Percentiles rank a stretch among this genome's conserved stretches.
Evolutionary conservation across 2,329 filamentous ascomycete species (phyloP).

Genomic region (Cadophora malorum): DNA sequence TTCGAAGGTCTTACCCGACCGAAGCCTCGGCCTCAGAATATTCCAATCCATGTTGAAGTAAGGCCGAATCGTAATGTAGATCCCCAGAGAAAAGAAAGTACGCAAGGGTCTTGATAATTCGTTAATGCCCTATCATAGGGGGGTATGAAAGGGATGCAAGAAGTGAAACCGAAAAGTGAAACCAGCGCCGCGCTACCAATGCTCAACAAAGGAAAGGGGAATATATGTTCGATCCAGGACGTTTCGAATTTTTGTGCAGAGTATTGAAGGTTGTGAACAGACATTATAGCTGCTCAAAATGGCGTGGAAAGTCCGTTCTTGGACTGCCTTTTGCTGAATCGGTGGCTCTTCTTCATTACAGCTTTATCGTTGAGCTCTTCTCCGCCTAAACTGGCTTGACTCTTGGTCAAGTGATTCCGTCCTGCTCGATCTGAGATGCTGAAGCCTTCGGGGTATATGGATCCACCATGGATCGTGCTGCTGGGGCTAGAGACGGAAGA

Average conservation of each 20-base stretch:
- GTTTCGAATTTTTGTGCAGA: slow-evolving; percentile 14
- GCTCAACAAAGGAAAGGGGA: slow-evolving; percentile 42
- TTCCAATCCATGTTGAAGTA: slow-evolving; percentile 12
- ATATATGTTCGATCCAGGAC: slow-evolving; percentile 13
- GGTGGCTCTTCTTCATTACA: slow-evolving; percentile 58
- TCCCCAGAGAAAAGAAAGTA: slow-evolving; percentile 20
- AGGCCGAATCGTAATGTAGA: slow-evolving; percentile 6
- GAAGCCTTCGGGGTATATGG: slow-evolving; percentile 59
- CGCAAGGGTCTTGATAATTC: slow-evolving; percentile 34
- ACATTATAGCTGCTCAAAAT: slow-evolving; percentile 59
- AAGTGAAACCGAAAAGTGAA: slow-evolving; percentile 34
- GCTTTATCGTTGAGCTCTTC: slow-evolving; percentile 46
- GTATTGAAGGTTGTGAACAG: slow-evolving; percentile 9
- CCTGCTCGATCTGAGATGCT: slow-evolving; percentile 59
- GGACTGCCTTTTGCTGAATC: slow-evolving; percentile 91
- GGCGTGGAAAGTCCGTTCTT: slow-evolving; percentile 92
- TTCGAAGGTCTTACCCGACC: neutral
- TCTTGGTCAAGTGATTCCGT: slow-evolving; percentile 65
- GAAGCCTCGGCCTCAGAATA: neutral
- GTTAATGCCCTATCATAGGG: slow-evolving; percentile 25
- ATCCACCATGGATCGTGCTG: slow-evolving; percentile 70
- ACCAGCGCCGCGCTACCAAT: slow-evolving; percentile 48
- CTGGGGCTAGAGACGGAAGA: slow-evolving; percentile 76
- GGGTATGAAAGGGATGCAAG: slow-evolving; percentile 37
- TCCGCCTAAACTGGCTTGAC: slow-evolving; percentile 60